Base-by-base conservation (phyloP, 768 basidiomycete genomes). In the Xanthoconium purpureum region DNA sequence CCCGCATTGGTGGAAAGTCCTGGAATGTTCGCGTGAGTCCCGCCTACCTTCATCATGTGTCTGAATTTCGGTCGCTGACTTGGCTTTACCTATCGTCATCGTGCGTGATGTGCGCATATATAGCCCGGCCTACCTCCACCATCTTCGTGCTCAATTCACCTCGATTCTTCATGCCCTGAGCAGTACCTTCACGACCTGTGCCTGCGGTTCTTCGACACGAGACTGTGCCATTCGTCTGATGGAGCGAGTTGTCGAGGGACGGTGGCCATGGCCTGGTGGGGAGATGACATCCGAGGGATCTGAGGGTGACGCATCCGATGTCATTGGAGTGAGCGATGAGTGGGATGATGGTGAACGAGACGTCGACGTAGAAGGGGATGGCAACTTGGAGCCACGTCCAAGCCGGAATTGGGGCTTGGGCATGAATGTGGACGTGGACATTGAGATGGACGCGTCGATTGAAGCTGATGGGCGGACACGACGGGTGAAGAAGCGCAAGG, bases 151-250 rank as follows among this genome's bases (percentile, higher is more conserved):
- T 30, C 88, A 89, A 63, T 82, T 89, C 73, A 78, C 85, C 0
- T 82, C 84, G 28, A 84, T 89, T 65, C 78, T 90, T 0, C 86
- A 89, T 52, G 78, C 85, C 7, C 78, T 90, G 50, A 76, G 82
- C 8, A 84, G 84, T 17, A 87, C 85, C 0, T 90, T 89, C 63
- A 84, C 85, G 5, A 85, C 85, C 1, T 90, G 88, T 52, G 88
- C 88, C 0, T 90, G 88, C 59, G 88, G 88, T 7, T 75, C 80
- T 11, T 75, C 75, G 6, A 78, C 85, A 5, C 76, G 75, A 33
- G 83, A 87, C 50, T 91, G 89, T 62, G 86, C 82, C 3, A 67
- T 87, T 28, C 75, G 73, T 13, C 77, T 81, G n/a, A 85, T 88
- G 80, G 81, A 80, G 14, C 75, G 75, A n/a, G 84, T 88, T 58